Conservation (phyloP, 2,329 filamentous ascomycete genomes). For the Alternaria consortialis region DNA sequence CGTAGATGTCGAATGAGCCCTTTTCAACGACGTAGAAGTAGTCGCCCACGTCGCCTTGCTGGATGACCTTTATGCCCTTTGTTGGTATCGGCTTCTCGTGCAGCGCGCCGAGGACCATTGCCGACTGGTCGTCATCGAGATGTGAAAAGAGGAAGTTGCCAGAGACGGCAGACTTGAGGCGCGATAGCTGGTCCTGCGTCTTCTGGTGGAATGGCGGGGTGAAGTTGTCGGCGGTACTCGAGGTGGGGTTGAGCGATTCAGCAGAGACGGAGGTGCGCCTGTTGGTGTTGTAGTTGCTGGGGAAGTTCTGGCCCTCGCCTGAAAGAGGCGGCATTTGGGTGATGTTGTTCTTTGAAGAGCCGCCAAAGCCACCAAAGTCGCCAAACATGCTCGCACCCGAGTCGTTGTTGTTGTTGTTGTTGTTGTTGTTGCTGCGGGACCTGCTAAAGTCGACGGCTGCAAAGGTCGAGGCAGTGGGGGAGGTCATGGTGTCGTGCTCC, state of each 20-base stretch:
- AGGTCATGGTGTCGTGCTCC: slow-evolving; percentile 77
- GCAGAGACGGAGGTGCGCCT: slow-evolving; percentile 96
- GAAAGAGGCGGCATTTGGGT: slow-evolving; percentile 55
- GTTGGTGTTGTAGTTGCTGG: slow-evolving; percentile 91
- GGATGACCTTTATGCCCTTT: slow-evolving; percentile 90
- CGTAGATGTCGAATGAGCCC: slow-evolving; percentile 88
- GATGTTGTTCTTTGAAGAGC: slow-evolving; percentile 48
- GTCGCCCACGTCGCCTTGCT: slow-evolving; percentile 93
- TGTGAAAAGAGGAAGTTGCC: slow-evolving; percentile 95
- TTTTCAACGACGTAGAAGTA: slow-evolving; percentile 98
- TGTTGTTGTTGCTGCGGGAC: slow-evolving; percentile 42
- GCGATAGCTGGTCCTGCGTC: slow-evolving; percentile 78
- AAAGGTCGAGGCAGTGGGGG: slow-evolving; percentile 69
- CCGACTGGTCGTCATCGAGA: slow-evolving; percentile 90
- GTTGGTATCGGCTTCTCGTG: slow-evolving; percentile 95
- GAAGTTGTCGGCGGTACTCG: slow-evolving; percentile 88
- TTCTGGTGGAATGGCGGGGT: slow-evolving; percentile 86
- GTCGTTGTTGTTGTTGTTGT: slow-evolving; percentile 25
- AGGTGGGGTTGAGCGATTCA: slow-evolving; percentile 90
- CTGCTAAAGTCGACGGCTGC: slow-evolving; percentile 54
- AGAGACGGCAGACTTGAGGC: slow-evolving; percentile 82
- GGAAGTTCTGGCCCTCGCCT: slow-evolving; percentile 74
- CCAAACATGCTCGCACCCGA: slow-evolving; percentile 53
- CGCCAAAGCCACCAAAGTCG: slow-evolving; percentile 48
- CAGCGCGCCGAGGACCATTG: slow-evolving; percentile 86